phyloP scores from a whole-genome alignment of 805 yeast genomes.

The Candida sphagnicola region DNA sequence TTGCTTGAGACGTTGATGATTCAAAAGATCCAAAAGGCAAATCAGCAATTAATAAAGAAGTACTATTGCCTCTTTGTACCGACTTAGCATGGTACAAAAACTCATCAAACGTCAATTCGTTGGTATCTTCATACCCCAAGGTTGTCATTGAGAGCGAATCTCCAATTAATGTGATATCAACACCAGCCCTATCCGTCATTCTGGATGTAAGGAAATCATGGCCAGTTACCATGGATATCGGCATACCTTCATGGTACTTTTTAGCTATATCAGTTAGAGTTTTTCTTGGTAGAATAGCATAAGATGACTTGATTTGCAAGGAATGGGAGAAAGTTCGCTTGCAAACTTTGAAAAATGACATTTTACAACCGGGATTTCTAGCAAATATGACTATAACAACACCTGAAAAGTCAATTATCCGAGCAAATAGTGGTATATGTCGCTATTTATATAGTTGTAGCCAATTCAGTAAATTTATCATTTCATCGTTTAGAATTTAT shows the following conservation, averaged over 20 bases:
- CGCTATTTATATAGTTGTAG: neutral
- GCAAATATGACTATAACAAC: neutral
- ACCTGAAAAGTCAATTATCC: neutral
- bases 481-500: neutral
- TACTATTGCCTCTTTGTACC: conserved; percentile 64
- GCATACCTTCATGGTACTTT: conserved; percentile 16
- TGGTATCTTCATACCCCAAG: conserved; percentile 74
- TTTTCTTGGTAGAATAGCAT: conserved; percentile 11
- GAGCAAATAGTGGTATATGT: neutral
- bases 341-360: neutral
- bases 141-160: conserved; percentile 94
- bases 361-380: too few relatives aligned
- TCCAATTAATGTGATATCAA: conserved; percentile 77
- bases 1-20: conserved; percentile 55
- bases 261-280: conserved; percentile 18
- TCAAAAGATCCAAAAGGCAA: conserved; percentile 89
- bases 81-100: conserved; percentile 74
- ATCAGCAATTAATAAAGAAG: conserved; percentile 75
- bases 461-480: neutral
- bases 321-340: conserved; percentile 5
- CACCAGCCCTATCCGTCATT: conserved; percentile 60
- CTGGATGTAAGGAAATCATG: conserved; percentile 79
- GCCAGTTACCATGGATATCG: conserved; percentile 63
- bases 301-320: conserved; percentile 8
- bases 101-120: conserved; percentile 73